Evolutionary conservation across 208 protist genomes (phyloP).

Genomic region (Balamuthia mandrillaris): DNA sequence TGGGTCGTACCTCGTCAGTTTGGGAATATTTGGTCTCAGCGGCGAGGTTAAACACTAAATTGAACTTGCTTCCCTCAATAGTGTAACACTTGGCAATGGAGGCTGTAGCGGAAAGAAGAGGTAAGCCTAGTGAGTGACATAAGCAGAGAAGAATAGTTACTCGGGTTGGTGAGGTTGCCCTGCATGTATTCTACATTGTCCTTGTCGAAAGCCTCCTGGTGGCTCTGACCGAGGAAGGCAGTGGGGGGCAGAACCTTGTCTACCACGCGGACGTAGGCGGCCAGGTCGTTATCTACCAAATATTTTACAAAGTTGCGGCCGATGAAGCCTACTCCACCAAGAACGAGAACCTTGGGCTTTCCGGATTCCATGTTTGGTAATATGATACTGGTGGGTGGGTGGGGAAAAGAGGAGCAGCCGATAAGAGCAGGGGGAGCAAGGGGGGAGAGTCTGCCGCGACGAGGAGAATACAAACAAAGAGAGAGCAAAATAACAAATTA

Average conservation of each 20-base stretch:
- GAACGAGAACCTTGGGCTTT: conserved; percentile 65
- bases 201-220: conserved; percentile 66
- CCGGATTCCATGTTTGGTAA: background rate
- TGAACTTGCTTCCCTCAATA: conserved; percentile 62
- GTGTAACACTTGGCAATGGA: conserved; percentile 75
- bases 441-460: too few relatives aligned
- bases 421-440: too few relatives aligned
- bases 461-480: too few relatives aligned
- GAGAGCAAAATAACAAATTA: too few relatives aligned
- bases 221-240: conserved; percentile 49
- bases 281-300: conserved; percentile 67
- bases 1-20: conserved; percentile 43
- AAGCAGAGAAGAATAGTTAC: conserved; percentile 36
- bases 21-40: conserved; percentile 82
- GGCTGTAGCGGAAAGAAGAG: conserved; percentile 26
- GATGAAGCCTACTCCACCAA: conserved; percentile 81
- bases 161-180: conserved; percentile 62
- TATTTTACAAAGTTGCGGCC: conserved; percentile 82
- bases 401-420: too few relatives aligned
- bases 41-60: conserved; percentile 83
- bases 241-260: conserved; percentile 75
- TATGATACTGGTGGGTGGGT: too few relatives aligned
- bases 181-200: conserved; percentile 77
- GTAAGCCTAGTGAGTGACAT: background rate
- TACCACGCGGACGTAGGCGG: conserved; percentile 66